Evolutionary conservation across 1,284 basidiomycete genomes (phyloP), one percentile per base, ranked within the genome.

Genomic region (Cystobasidium pallidum): DNA sequence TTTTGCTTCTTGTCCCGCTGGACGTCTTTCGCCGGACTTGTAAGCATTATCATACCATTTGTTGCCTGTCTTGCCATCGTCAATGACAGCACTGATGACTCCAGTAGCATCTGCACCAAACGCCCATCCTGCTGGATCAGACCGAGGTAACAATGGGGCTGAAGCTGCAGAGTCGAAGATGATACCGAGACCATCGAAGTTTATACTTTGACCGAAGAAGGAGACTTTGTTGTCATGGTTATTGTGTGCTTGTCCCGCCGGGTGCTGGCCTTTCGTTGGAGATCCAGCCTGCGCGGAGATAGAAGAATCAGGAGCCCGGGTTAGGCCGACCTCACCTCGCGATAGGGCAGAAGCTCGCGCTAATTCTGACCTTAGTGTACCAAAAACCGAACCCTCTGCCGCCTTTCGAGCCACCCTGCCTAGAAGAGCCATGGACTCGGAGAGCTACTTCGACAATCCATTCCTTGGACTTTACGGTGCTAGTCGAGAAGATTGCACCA

Each of bases 401-500:
- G 13, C 79, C 79, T 39, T 70, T 73, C 19, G 55, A 54, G n/a
- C 49, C 51, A n/a, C 70, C 39, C 1, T 65, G 62, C 55, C 66
- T 55, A 45, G 41, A 41, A 8, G 64, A n/a, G 49, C 78, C 78
- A 39, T 80, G 79, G 0, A 79, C 73, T 6, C 79, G 72, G 54
- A 80, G 76, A 11, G 78, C 79, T 54, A 80, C 61, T 55, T 80
- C 79, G 57, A 71, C 78, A 54, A 79, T 74, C 78, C 78, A 80
- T 62, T 79, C 77, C 24, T 76, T 74, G 28, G 76, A 66, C 24
- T 74, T 58, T 47, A 79, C 66, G 7, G 74, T 73, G 1, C 76
- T 49, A 19, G 66, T 55, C 0, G 76, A 70, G 75, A 78, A 80
- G 62, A 79, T 45, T n/a, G 75, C 77, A 30, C 79, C 79, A 52